Base-by-base conservation (phyloP, 176 grass and related monocot genomes). In the Phoenix roebelenii region DNA sequence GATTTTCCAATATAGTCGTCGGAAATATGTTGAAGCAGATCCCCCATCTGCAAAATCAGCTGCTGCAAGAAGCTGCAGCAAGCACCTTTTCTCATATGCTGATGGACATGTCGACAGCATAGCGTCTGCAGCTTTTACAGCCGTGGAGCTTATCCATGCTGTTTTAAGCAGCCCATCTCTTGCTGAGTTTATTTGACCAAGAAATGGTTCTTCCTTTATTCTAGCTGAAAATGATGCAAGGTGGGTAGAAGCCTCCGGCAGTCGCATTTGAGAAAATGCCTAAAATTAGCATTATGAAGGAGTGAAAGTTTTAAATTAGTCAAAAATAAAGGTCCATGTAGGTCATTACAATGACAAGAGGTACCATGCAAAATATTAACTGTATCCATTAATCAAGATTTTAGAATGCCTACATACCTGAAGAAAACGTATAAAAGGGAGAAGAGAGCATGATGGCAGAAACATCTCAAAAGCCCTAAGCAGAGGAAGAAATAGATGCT, bases 231-330 rank as follows among this genome's bases (percentile, higher is more conserved):
- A 97, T 77, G 87, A 79, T 73, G 87, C 66, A 61, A 97, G 72
- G 79, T 91, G 81, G 22, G 76, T 78, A 25, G 92, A 91, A 51
- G 92, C 92, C 70, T 97, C 92, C 2, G 84, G 39, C 32, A 97
- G 60, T 52, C 92, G 80, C 92, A 97, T 97, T 85, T 97, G 92
- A 74, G 78, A 90, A 84, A 97, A 97, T 63, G 92, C 92, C 92
- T 97, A 70, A 58, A 75, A 50, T 23, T 22, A 72, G 77, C 7
- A 75, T 23, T 65, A 55, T n/a, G 62, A 23, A 66, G 4, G 10
- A 10, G 10, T 44, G 35, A 44, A 44, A 44, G 29, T 44, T 44
- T 14, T 44, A 9, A 44, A 14, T 44, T 44, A 12, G 35, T 1
- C 35, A 44, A 44, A 44, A 30, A 44, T 9, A 44, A 44, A 44